Conservation (phyloP, 2,329 filamentous ascomycete species). For the Fusarium pseudocircinatum region DNA sequence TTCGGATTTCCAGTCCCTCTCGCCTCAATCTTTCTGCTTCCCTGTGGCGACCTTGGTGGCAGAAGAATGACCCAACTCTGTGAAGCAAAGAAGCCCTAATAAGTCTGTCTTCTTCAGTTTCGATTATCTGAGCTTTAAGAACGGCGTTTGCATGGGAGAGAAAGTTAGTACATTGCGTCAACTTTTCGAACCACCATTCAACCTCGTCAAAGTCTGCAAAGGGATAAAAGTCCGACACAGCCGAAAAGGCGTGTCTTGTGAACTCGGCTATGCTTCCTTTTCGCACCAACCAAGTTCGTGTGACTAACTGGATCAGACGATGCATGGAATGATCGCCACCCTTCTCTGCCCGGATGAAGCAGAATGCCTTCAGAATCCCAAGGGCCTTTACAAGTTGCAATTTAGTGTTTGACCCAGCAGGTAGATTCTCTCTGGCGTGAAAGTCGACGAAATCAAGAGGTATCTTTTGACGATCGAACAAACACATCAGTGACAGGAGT, state of each 20-base stretch:
- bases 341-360: constrained; percentile 37
- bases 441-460: constrained; percentile 35
- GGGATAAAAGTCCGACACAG: constrained; percentile 37
- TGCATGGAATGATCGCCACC: constrained; percentile 43
- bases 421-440: neutral
- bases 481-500: constrained; percentile 47
- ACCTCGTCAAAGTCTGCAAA: constrained; percentile 20
- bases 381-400: constrained; percentile 8
- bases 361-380: constrained; percentile 44
- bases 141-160: constrained; percentile 38
- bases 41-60: neutral
- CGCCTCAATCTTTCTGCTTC: neutral
- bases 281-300: constrained; percentile 41
- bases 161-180: no score
- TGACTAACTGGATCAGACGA: constrained; percentile 48
- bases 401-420: fast-evolving
- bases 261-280: constrained; percentile 21
- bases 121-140: constrained; percentile 3
- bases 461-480: constrained; percentile 46
- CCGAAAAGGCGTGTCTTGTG: constrained; percentile 28
- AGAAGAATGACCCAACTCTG: neutral
- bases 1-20: no score
- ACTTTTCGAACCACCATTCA: neutral
- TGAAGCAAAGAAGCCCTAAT: constrained; percentile 21
- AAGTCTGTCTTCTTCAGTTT: constrained; percentile 10